Conservation (phyloP, 2,329 filamentous ascomycete genomes). For the Biscogniauxia mediterranea region DNA sequence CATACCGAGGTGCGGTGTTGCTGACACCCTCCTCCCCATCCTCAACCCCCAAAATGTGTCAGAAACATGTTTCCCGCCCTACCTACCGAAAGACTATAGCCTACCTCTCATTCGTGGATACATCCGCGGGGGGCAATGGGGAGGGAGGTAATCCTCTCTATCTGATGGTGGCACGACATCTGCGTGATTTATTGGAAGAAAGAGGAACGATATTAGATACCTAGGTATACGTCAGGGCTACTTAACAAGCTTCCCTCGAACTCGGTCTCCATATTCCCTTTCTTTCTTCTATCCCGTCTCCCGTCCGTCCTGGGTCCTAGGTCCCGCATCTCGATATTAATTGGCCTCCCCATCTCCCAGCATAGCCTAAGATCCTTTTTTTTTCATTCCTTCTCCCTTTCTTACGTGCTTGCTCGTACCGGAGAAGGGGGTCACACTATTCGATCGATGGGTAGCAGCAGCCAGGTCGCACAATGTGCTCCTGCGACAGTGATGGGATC, state of each 20-base stretch:
- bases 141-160: neutral
- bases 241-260: neutral
- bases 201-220: neutral
- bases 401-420: too few species aligned
- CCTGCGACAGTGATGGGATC: neutral
- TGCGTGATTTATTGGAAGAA: neutral
- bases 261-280: neutral
- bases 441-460: too few species aligned
- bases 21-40: too few species aligned
- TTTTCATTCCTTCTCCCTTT: too few species aligned
- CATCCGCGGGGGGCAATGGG: neutral
- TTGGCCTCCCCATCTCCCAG: neutral
- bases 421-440: too few species aligned
- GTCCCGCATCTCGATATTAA: neutral
- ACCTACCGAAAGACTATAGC: neutral
- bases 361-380: too few species aligned
- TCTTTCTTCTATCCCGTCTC: neutral
- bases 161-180: neutral
- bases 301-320: neutral
- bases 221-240: neutral
- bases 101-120: neutral
- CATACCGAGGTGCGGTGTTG: too few species aligned
- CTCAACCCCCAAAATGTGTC: too few species aligned
- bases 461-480: too few species aligned
- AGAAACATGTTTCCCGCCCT: too few species aligned